Evolutionary conservation across 306 rosid genomes (phyloP), one percentile per base, ranked within the genome.

Genomic region (Argentina anserina): DNA sequence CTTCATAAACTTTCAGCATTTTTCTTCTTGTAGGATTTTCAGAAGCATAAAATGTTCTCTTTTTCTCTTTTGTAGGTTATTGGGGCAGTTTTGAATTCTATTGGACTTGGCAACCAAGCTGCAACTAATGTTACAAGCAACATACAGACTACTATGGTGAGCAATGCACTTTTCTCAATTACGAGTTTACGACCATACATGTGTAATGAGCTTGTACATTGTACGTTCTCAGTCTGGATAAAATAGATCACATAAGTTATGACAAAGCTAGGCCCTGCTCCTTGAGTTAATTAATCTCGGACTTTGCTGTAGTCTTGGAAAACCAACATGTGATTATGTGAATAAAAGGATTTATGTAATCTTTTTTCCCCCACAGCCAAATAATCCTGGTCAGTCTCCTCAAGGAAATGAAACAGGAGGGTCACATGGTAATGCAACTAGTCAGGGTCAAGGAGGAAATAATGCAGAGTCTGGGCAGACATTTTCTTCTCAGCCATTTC

Each of bases 51-150:
- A 69, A 12, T 75, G 62, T 25, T 26, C 39, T 28, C 23, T 26
- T 62, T 42, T 66, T 55, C 65, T 55, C 67, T 60, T 74, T 78
- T 71, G 67, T 87, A 95, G 99, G 93, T 95, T 65, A 82, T 95
- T 70, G 99, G 99, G 68, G 92, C 96, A 14, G 97, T 95, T 83
- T 81, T 91, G 76, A 95, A 91, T 84, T 90, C 99, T 68, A 85
- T 95, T 74, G 96, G 96, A 70, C 72, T 88, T 34, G 96, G 92
- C 58, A 80, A 83, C 82, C 97, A 91, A 84, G 59, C 49, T 76
- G 53, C 84, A 72, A 37, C 74, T 37, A 86, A 80, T 73, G 80
- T 77, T 79, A 73, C 87, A 20, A 78, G 80, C 66, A 79, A 82
- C 28, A 42, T 68, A 29, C 97, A 82, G 75, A 76, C 89, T 59